Conservation (phyloP, 257 asterid species). For the Phtheirospermum japonicum region DNA sequence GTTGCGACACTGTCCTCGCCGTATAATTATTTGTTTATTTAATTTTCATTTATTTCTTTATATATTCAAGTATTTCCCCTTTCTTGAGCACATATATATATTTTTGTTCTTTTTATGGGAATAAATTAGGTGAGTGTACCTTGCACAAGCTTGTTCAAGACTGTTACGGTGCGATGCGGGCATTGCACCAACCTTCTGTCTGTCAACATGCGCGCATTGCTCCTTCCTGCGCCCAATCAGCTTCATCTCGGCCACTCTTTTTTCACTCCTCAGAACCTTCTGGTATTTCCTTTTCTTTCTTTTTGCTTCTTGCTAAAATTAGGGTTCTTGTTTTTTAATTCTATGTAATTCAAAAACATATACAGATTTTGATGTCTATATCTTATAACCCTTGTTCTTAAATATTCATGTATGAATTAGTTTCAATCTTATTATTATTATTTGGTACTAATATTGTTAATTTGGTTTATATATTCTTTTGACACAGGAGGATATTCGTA, state of each 20-base stretch:
- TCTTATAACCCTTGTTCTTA: no score
- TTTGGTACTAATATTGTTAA: no score
- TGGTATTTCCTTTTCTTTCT: no score
- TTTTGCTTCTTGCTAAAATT: no score
- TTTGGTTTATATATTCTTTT: no score
- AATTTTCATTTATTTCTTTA: not conserved
- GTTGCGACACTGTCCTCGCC: slow-evolving; percentile 13
- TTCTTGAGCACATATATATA: no score
- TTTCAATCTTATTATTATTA: no score
- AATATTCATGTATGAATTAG: no score
- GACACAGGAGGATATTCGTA: slow-evolving; percentile 95
- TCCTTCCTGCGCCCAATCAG: slow-evolving; percentile 77
- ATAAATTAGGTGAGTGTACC: slow-evolving; percentile 81
- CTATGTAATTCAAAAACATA: no score
- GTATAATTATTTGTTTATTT: not conserved
- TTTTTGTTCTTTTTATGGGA: no score
- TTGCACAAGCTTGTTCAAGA: slow-evolving; percentile 90
- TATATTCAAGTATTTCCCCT: not conserved
- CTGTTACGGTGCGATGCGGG: slow-evolving; percentile 93
- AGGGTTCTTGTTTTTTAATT: no score
- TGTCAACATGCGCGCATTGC: slow-evolving; percentile 81
- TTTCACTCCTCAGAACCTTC: slow-evolving; percentile 87
- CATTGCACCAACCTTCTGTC: slow-evolving; percentile 97
- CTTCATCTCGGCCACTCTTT: slow-evolving; percentile 82
- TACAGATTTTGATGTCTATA: no score